A percentile compares a stretch with the other conserved stretches of the same genome.
Conservation (phyloP, 1,284 basidiomycete genomes). For the Phellopilus nigrolimitatus region DNA sequence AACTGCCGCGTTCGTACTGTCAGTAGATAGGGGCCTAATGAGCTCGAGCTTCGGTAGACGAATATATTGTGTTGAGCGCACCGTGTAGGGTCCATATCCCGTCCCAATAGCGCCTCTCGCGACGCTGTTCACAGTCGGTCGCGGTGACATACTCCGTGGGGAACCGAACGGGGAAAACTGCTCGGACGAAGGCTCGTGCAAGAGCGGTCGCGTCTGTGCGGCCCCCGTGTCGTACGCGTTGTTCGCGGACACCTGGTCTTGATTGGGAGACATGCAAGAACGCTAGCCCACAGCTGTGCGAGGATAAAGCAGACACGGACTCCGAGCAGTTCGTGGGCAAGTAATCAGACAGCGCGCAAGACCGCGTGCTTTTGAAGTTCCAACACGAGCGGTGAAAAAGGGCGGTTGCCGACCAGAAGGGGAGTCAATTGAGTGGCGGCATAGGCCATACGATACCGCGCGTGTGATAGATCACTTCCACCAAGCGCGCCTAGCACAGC, state of each 20-base stretch:
- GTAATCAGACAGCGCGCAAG: too few relatives aligned
- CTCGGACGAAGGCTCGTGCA: background rate
- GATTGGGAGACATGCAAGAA: background rate
- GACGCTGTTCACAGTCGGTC: conserved; percentile 1
- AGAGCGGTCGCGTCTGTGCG: background rate
- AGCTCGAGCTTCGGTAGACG: background rate
- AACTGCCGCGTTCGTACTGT: conserved; percentile 19
- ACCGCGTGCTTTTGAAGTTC: too few relatives aligned
- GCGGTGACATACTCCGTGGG: background rate
- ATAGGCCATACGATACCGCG: too few relatives aligned
- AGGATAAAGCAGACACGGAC: too few relatives aligned
- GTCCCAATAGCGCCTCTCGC: conserved; percentile 2
- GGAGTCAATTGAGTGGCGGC: too few relatives aligned
- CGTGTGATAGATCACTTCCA: too few relatives aligned
- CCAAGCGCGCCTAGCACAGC: too few relatives aligned
- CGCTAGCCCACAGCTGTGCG: too few relatives aligned
- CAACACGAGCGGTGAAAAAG: too few relatives aligned
- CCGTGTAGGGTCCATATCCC: conserved; percentile 27
- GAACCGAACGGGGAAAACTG: background rate
- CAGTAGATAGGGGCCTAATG: background rate
- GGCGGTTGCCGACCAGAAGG: too few relatives aligned
- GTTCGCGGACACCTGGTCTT: background rate
- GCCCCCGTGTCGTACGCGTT: background rate
- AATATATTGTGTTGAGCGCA: conserved; percentile 19
- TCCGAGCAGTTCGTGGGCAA: too few relatives aligned